Evolutionary conservation across 176 grass and related monocot genomes (phyloP).

Genomic region (Themeda triandra): DNA sequence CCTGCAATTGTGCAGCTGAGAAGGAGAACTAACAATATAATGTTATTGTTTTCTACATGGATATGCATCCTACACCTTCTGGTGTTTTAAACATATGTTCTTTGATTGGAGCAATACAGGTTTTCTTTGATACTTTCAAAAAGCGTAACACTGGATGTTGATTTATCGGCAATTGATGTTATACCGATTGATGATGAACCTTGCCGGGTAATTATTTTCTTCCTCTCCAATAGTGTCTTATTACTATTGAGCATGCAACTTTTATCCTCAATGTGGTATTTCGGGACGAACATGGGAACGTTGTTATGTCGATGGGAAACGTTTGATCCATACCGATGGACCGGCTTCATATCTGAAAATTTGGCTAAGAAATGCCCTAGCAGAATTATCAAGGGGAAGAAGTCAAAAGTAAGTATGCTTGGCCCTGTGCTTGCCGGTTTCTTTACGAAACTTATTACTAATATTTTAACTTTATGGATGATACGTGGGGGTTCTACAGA

Average conservation of each 20-base stretch:
- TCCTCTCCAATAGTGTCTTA: constrained; percentile 9
- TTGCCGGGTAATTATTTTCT: constrained; percentile 46
- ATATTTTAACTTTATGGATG: too few species aligned
- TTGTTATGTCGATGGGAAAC: constrained; percentile 21
- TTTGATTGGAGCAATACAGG: constrained; percentile 48
- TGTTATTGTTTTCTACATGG: not conserved
- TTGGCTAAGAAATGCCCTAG: too few species aligned
- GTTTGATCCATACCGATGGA: constrained; percentile 77
- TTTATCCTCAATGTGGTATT: not conserved
- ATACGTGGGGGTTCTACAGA: too few species aligned
- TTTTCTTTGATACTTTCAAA: constrained; percentile 76
- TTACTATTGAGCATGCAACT: not conserved
- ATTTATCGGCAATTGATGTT: constrained; percentile 50
- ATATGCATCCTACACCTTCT: not conserved
- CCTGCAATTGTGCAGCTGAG: not conserved
- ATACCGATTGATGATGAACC: constrained; percentile 49
- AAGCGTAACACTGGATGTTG: constrained; percentile 52
- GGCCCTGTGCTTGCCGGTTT: too few species aligned
- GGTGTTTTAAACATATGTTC: not conserved
- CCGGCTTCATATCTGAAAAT: too few species aligned
- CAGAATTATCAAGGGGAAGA: too few species aligned
- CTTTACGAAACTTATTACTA: too few species aligned
- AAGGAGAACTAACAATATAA: not conserved
- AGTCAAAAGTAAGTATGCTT: too few species aligned
- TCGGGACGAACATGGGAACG: constrained; percentile 34